Evolutionary conservation across 306 rosid species (phyloP), one percentile per base, ranked within the genome.

Genomic region (Astragalus membranaceus): DNA sequence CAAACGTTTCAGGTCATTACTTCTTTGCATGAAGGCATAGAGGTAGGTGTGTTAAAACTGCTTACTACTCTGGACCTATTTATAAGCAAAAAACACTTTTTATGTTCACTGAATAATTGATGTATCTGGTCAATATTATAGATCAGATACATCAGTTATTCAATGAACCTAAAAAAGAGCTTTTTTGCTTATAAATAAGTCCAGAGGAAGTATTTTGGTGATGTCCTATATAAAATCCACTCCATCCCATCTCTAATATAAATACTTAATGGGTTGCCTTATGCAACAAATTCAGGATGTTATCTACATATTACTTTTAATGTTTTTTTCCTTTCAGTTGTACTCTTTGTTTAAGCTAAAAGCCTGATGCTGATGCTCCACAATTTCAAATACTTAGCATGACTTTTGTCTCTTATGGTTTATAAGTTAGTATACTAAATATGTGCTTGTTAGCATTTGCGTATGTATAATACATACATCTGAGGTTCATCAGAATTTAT

Each of bases 11-110:
- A 93, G 98, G 88, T 90, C 75, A 75, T 90, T 54, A 64, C 85
- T 65, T 88, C 96, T 10, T 74, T 93, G 83, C 96, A 93, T 71
- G 88, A 77, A 82, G 84, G 74, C 73, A 29, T 92, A 20, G 87
- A 92, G 96, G 98, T 92, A 83, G 3, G 67, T 39, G 55, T 71
- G 39, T 71, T 69, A 60, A 43, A 29, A 50, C 48, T 64, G 1
- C 49, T 58, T 33, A 20, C 23, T 2, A 20, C 23, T 20, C 23
- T 20, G 23, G 23, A 20, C 23, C 23, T 20, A 20, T 20, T 20
- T 20, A 20, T 20, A 20, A 20, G 23, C 23, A 20, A 20, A 20
- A 20, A 20, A 20, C 23, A 20, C 23, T 20, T 20, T 20, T 20
- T 20, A 20, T 1, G 23, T 20, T 20, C 23, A 20, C 2, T 20